A percentile compares a stretch with the other conserved stretches of the same genome.
phyloP scores from a whole-genome alignment of 495 filamentous ascomycete genomes.

The Venustampulla echinocandica region DNA sequence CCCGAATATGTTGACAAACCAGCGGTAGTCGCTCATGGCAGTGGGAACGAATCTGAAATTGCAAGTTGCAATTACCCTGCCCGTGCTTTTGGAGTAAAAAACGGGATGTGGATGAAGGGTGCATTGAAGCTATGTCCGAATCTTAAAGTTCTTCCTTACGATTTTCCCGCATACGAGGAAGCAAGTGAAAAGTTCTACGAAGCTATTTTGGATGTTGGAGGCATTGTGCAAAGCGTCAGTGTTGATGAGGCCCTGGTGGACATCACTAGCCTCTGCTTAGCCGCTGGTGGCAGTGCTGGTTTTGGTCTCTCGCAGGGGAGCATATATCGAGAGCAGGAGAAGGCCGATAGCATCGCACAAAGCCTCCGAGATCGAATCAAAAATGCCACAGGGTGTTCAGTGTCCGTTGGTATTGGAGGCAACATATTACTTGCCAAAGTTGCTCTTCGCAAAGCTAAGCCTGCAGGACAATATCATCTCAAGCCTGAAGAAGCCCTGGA shows the following conservation, averaged over 20 bases:
- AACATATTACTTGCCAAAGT: conserved; percentile 90
- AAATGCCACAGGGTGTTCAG: conserved; percentile 67
- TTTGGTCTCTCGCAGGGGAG: conserved; percentile 60
- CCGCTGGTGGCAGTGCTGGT: conserved; percentile 59
- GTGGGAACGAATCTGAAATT: conserved; percentile 81
- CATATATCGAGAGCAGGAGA: conserved; percentile 72
- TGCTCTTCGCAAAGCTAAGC: conserved; percentile 85
- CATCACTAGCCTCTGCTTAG: conserved; percentile 56
- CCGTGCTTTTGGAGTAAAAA: conserved; percentile 76
- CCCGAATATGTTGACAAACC: conserved; percentile 76
- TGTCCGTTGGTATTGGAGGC: conserved; percentile 88
- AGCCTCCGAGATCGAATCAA: conserved; percentile 60
- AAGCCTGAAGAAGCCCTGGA: conserved; percentile 68
- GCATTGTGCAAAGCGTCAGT: conserved; percentile 87
- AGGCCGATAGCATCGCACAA: conserved; percentile 65
- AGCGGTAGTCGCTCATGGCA: conserved; percentile 80
- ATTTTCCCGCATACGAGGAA: conserved; percentile 90
- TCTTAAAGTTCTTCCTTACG: conserved; percentile 80
- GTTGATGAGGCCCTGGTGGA: conserved; percentile 91
- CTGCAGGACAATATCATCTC: conserved; percentile 84
- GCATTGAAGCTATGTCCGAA: conserved; percentile 77
- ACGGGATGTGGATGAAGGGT: conserved; percentile 98
- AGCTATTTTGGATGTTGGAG: conserved; percentile 68
- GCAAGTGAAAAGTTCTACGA: conserved; percentile 83
- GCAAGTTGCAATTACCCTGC: conserved; percentile 96